Conservation (phyloP, 2,329 filamentous ascomycete genomes). For the Alternaria alternata region DNA sequence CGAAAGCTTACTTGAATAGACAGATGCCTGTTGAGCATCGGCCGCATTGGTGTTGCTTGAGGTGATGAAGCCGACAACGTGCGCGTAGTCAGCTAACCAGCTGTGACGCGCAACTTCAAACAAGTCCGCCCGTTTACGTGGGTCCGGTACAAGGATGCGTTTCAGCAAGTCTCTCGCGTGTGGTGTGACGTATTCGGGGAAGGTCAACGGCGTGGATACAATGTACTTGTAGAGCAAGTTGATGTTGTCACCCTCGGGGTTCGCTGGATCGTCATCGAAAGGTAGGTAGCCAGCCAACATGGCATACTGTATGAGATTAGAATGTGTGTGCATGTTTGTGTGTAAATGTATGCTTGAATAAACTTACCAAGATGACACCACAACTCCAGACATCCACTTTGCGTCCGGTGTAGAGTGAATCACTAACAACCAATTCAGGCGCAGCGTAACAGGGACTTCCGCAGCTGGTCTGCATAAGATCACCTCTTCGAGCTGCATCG, state of each 20-base stretch:
- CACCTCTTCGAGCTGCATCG: constrained; percentile 82
- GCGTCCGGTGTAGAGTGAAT: constrained; percentile 93
- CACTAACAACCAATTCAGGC: constrained; percentile 94
- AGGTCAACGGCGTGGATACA: constrained; percentile 93
- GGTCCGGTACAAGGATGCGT: constrained; percentile 93
- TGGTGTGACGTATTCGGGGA: constrained; percentile 98
- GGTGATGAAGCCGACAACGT: constrained; percentile 95
- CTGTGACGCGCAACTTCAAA: constrained; percentile 98
- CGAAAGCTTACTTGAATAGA: constrained; percentile 62
- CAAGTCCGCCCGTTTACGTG: constrained; percentile 90
- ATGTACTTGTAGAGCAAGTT: constrained; percentile 99
- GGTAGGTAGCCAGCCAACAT: constrained; percentile 98
- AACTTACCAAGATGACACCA: constrained; percentile 91
- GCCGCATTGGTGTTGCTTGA: constrained; percentile 88
- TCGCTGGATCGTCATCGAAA: constrained; percentile 97
- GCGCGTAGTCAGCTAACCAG: constrained; percentile 97
- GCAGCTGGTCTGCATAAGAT: constrained; percentile 99
- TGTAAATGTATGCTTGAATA: constrained; percentile 16
- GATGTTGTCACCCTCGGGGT: constrained; percentile 98
- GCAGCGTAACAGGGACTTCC: constrained; percentile 98
- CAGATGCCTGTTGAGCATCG: constrained; percentile 83
- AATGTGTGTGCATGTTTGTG: constrained; percentile 1
- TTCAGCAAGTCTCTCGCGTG: constrained; percentile 92
- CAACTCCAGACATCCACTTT: constrained; percentile 99
- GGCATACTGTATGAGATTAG: constrained; percentile 73